phyloP scores from a whole-genome alignment of 1,139 yeast genomes.

The Pichia sp. region DNA sequence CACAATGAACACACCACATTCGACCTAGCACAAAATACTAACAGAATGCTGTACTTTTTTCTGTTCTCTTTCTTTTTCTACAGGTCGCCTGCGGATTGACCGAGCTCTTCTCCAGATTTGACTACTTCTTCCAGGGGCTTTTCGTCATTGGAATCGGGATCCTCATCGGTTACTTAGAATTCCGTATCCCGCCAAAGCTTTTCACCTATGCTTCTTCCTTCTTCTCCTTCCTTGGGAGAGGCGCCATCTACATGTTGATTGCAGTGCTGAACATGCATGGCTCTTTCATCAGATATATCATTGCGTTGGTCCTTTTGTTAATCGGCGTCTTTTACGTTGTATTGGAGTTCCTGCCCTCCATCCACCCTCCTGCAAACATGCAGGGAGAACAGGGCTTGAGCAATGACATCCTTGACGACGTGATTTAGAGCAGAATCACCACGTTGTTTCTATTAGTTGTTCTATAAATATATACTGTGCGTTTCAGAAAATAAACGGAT shows the following conservation, averaged over 20 bases:
- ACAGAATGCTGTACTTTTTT: background rate
- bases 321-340: constrained; percentile 57
- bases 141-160: constrained; percentile 54
- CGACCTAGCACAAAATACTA: background rate
- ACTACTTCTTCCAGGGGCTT: constrained; percentile 50
- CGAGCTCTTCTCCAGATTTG: constrained; percentile 50
- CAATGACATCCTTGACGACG: constrained; percentile 36
- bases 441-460: too few species aligned
- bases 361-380: constrained; percentile 75
- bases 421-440: constrained; percentile 16
- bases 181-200: constrained; percentile 62
- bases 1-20: background rate
- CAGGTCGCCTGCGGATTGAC: constrained; percentile 48
- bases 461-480: background rate
- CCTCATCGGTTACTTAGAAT: constrained; percentile 55
- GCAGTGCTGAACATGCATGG: constrained; percentile 62
- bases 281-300: constrained; percentile 51
- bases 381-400: constrained; percentile 44
- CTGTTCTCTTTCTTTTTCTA: constrained; percentile 28
- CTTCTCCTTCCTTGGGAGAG: constrained; percentile 82
- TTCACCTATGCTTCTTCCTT: constrained; percentile 72
- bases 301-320: constrained; percentile 51
- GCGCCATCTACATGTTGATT: constrained; percentile 62
- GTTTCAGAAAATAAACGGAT: background rate
- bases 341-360: constrained; percentile 66